phyloP scores from a whole-genome alignment of 2,329 filamentous ascomycete genomes.

The Fusarium algeriense region DNA sequence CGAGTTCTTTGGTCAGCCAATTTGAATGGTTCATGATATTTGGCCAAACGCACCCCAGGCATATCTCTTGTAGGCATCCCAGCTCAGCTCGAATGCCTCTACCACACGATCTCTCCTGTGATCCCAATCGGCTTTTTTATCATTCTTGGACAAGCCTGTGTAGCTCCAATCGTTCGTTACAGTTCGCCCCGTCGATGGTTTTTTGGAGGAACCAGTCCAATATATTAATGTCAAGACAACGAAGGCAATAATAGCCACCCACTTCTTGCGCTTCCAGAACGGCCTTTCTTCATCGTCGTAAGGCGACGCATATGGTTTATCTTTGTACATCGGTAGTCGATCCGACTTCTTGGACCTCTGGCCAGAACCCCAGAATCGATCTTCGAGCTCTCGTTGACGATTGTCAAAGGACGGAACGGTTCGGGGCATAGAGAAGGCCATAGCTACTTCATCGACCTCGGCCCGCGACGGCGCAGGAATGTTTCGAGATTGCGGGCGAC shows the following conservation, averaged over 20 bases:
- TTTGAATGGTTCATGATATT: not conserved
- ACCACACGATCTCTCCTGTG: slow-evolving; percentile 83
- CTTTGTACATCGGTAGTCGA: slow-evolving; percentile 93
- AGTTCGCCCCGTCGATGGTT: slow-evolving; percentile 53
- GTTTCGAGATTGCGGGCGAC: slow-evolving; percentile 60
- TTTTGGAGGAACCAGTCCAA: slow-evolving; percentile 71
- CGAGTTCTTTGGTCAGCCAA: slow-evolving; percentile 46
- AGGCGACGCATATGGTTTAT: slow-evolving; percentile 85
- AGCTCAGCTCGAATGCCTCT: slow-evolving; percentile 91
- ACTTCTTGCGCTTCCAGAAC: slow-evolving; percentile 73
- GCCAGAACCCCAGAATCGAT: slow-evolving; percentile 71
- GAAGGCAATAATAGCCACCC: slow-evolving; percentile 64
- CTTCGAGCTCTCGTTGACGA: slow-evolving; percentile 74
- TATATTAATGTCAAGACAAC: slow-evolving; percentile 73
- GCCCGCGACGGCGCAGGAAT: slow-evolving; percentile 62
- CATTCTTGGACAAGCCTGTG: slow-evolving; percentile 64
- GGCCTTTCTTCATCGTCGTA: slow-evolving; percentile 66
- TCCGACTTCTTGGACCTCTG: slow-evolving; percentile 52
- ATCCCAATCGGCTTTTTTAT: slow-evolving; percentile 75
- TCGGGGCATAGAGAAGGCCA: slow-evolving; percentile 76
- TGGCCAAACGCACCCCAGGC: slow-evolving; percentile 81
- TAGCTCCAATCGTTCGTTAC: slow-evolving; percentile 67
- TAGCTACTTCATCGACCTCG: slow-evolving; percentile 63
- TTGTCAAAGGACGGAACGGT: slow-evolving; percentile 77
- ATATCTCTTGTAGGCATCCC: slow-evolving; percentile 91